These are phyloP conservation scores for Cucumis melo DNA, from an alignment of 306 rosid genomes.

Conservation along the genomic window DNA sequence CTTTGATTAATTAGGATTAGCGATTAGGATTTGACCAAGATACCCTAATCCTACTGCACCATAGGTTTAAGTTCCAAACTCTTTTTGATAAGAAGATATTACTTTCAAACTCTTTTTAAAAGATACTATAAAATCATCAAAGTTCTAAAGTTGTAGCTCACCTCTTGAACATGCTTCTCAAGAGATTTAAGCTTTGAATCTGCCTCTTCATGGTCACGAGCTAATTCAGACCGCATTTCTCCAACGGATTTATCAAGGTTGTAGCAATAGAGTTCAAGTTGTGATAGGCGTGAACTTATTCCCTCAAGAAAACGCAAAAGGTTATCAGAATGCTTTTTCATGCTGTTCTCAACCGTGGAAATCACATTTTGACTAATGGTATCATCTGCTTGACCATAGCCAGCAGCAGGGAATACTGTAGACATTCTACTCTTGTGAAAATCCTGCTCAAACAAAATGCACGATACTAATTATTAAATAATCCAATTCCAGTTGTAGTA, in stretches of 20 bases:
- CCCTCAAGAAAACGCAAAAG: conserved; percentile 83
- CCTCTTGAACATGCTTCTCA: conserved; percentile 77
- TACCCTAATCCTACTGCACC: too few species aligned
- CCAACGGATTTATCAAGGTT: conserved; percentile 82
- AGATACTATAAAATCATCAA: not conserved
- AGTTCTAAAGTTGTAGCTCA: conserved; percentile 19
- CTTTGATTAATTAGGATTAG: too few species aligned
- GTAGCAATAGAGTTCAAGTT: conserved; percentile 82
- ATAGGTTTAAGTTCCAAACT: not conserved
- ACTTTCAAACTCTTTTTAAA: not conserved
- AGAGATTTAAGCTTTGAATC: conserved; percentile 63
- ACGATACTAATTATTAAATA: not conserved
- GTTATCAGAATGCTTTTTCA: conserved; percentile 66
- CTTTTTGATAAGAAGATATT: too few species aligned
- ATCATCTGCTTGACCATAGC: conserved; percentile 51
- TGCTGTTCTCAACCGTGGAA: conserved; percentile 66
- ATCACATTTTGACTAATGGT: conserved; percentile 44
- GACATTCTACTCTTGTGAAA: conserved; percentile 46
- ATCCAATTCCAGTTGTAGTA: not conserved
- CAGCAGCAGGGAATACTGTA: conserved; percentile 32
- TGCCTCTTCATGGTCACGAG: conserved; percentile 61
- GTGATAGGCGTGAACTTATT: conserved; percentile 70
- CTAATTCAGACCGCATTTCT: conserved; percentile 76
- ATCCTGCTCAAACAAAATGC: conserved; percentile 30
- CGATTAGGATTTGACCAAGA: too few species aligned